Conservation (phyloP, 306 rosid species). For the Mucuna pruriens region DNA sequence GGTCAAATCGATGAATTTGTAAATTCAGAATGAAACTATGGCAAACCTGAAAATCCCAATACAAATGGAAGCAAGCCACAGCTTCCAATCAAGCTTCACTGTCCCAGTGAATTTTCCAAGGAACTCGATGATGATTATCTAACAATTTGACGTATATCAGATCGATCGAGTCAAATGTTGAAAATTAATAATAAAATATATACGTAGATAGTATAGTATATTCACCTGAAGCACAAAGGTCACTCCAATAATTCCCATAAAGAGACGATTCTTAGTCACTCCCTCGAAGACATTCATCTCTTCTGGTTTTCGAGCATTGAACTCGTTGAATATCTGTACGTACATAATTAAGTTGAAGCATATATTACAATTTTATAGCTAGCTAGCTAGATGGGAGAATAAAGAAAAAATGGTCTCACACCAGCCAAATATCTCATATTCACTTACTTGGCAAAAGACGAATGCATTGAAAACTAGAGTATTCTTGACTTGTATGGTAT, state of each 20-base stretch:
- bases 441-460: constrained; percentile 88
- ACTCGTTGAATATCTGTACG: constrained; percentile 92
- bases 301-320: constrained; percentile 94
- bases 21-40: constrained; percentile 2
- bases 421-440: constrained; percentile 7
- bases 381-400: background rate
- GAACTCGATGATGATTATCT: constrained; percentile 82
- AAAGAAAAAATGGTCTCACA: background rate
- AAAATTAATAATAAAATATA: background rate
- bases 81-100: constrained; percentile 63
- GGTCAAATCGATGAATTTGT: background rate
- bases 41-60: constrained; percentile 69
- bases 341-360: constrained; percentile 34
- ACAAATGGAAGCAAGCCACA: constrained; percentile 65
- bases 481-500: constrained; percentile 60
- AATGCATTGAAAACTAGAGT: constrained; percentile 89
- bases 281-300: constrained; percentile 81
- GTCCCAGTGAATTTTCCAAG: constrained; percentile 82
- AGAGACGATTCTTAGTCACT: constrained; percentile 77
- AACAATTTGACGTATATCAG: constrained; percentile 32
- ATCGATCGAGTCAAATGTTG: constrained; percentile 19
- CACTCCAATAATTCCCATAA: constrained; percentile 69
- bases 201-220: constrained; percentile 10
- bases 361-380: no score
- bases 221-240: constrained; percentile 84